These are phyloP conservation scores for Colletotrichum tabaci DNA, from an alignment of 2,329 filamentous ascomycete species.

Conservation along the genomic window DNA sequence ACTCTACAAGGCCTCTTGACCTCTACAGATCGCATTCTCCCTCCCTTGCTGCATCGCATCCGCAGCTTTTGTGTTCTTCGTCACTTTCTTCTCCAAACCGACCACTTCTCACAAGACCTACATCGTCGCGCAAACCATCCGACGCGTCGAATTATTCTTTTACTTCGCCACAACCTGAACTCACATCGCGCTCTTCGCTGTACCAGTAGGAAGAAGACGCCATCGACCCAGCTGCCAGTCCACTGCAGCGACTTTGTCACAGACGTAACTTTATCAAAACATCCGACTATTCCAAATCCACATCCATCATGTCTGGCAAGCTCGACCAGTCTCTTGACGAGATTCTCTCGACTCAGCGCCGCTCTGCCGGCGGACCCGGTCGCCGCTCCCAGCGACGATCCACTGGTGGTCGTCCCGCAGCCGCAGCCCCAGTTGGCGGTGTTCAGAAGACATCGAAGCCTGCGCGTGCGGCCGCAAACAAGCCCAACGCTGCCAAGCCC, in stretches of 20 bases:
- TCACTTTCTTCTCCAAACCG: conserved; percentile 13
- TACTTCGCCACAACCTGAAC: conserved; percentile 11
- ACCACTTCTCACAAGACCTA: conserved; percentile 20
- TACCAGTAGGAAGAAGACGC: conserved; percentile 9
- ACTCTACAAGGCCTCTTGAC: conserved; percentile 6
- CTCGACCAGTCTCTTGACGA: conserved; percentile 98
- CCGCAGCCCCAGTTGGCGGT: conserved; percentile 84
- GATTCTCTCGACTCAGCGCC: conserved; percentile 86
- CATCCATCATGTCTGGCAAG: conserved; percentile 86
- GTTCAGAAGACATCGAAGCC: conserved; percentile 83
- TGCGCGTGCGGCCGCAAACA: conserved; percentile 71
- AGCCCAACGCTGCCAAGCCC: conserved; percentile 76
- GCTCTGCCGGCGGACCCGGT: conserved; percentile 64
- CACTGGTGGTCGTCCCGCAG: conserved; percentile 66
- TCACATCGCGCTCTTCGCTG: conserved; percentile 27
- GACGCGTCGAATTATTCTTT: conserved; percentile 33
- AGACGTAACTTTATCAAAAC: neutral
- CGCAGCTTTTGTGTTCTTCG: conserved; percentile 30
- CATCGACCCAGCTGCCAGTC: conserved; percentile 29
- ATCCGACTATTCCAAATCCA: conserved; percentile 11
- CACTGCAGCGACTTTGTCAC: conserved; percentile 14
- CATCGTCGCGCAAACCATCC: conserved; percentile 23
- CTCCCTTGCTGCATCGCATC: conserved; percentile 20
- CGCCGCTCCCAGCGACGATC: conserved; percentile 66
- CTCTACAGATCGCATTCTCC: conserved; percentile 5